phyloP scores from a whole-genome alignment of 2,329 filamentous ascomycete species.

The Talaromyces albobiverticillius region DNA sequence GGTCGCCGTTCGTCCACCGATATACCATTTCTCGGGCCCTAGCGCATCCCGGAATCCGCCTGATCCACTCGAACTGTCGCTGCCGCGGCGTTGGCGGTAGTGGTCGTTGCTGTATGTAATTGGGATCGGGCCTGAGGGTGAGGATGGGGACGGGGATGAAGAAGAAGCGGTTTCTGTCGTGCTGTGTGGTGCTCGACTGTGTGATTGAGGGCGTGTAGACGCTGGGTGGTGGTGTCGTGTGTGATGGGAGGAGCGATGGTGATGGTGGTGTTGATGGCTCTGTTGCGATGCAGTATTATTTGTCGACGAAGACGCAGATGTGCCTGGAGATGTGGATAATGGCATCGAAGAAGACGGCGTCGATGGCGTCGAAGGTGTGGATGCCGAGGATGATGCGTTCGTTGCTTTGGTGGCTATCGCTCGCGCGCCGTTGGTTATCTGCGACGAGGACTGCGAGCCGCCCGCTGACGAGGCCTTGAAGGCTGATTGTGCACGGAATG shows the following conservation, averaged over 20 bases:
- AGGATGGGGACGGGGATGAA: conserved; percentile 14
- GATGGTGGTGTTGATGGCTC: conserved; percentile 14
- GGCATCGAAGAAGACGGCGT: conserved; percentile 12
- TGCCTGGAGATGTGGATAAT: conserved; percentile 17
- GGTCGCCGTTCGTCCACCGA: conserved; percentile 45
- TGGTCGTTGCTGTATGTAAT: conserved; percentile 36
- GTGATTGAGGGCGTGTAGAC: conserved; percentile 3
- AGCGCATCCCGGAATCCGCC: conserved; percentile 48
- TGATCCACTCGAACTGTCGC: conserved; percentile 46
- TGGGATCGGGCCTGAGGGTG: conserved; percentile 31
- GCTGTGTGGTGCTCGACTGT: conserved; percentile 15
- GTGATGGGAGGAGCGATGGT: conserved; percentile 22
- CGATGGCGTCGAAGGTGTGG: conserved; percentile 3
- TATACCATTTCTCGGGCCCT: conserved; percentile 51
- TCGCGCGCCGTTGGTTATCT: conserved; percentile 38
- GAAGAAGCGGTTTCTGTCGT: not conserved
- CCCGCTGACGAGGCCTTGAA: conserved; percentile 51
- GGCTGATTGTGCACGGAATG: conserved; percentile 63
- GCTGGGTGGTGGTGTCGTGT: conserved; percentile 24
- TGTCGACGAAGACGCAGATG: conserved; percentile 25
- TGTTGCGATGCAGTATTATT: conserved; percentile 26
- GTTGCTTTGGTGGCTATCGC: conserved; percentile 48
- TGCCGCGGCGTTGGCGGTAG: conserved; percentile 44
- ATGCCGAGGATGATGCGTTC: not conserved
- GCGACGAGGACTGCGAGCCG: conserved; percentile 36